phyloP scores from a whole-genome alignment of 169 alveolate species.

The Plasmodium vivax region DNA sequence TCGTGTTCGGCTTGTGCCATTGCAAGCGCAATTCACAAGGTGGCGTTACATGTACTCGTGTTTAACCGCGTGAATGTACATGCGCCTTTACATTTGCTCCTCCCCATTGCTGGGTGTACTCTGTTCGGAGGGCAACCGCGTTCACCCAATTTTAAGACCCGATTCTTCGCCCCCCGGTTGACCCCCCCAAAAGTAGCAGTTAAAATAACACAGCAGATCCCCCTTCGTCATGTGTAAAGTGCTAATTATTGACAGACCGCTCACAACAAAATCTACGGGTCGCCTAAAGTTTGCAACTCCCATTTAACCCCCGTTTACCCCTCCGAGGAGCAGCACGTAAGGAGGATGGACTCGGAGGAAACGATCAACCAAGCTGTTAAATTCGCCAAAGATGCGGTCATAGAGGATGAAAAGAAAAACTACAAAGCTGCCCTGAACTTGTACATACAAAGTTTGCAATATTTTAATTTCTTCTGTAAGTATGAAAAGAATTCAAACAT shows the following conservation, averaged over 20 bases:
- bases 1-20: not conserved
- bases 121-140: not conserved
- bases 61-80: not conserved
- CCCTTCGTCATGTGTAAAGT: not conserved
- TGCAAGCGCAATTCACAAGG: not conserved
- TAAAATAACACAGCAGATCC: not conserved
- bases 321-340: not conserved
- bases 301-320: not conserved
- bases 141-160: not conserved
- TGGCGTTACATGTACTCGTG: not conserved
- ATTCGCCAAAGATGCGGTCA: constrained; percentile 73
- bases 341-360: constrained; percentile 71
- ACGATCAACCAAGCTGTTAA: constrained; percentile 69
- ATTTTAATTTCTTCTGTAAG: constrained; percentile 66
- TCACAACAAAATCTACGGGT: not conserved
- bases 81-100: not conserved
- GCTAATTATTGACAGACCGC: not conserved
- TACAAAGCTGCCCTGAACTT: constrained; percentile 73
- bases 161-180: not conserved
- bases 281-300: not conserved
- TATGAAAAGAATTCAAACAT: constrained; percentile 80
- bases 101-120: not conserved
- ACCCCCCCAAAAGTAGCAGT: not conserved
- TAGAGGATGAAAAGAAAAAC: constrained; percentile 75
- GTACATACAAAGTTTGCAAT: constrained; percentile 73